phyloP scores from a whole-genome alignment of 805 yeast genomes.

The Candida sithepensis region DNA sequence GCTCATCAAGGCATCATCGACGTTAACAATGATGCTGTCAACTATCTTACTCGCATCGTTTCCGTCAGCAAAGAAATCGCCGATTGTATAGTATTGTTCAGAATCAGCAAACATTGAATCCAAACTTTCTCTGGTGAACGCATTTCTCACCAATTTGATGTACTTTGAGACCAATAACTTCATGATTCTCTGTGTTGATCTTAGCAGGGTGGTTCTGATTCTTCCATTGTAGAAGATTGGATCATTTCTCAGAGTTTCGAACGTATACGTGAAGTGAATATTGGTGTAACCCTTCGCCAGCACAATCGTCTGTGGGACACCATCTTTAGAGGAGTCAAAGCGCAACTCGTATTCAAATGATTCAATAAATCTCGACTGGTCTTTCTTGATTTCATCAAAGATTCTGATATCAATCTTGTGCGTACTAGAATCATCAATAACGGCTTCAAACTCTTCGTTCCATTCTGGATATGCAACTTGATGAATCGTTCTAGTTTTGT shows the following conservation, averaged over 20 bases:
- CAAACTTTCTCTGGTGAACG: conserved; percentile 9
- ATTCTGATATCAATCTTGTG: conserved; percentile 12
- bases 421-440: conserved; percentile 4
- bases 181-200: conserved; percentile 11
- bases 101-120: conserved; percentile 2
- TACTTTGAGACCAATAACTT: conserved; percentile 13
- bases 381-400: conserved; percentile 7
- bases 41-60: conserved; percentile 7
- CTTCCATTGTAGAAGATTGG: conserved; percentile 20
- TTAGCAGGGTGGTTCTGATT: conserved; percentile 10
- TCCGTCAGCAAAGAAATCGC: conserved; percentile 7
- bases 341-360: conserved; percentile 9
- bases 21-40: conserved; percentile 8
- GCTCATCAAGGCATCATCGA: conserved; percentile 5
- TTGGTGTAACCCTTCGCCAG: conserved; percentile 6
- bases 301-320: conserved; percentile 9
- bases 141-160: conserved; percentile 3
- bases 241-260: conserved; percentile 16
- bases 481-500: conserved; percentile 16
- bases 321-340: conserved; percentile 13
- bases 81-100: conserved; percentile 8
- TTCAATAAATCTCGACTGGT: conserved; percentile 8
- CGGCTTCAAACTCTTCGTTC: conserved; percentile 21
- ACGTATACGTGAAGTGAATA: conserved; percentile 12
- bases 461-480: conserved; percentile 15